phyloP scores from a whole-genome alignment of 2,329 filamentous ascomycete genomes.

The Waltergamsia citrina region DNA sequence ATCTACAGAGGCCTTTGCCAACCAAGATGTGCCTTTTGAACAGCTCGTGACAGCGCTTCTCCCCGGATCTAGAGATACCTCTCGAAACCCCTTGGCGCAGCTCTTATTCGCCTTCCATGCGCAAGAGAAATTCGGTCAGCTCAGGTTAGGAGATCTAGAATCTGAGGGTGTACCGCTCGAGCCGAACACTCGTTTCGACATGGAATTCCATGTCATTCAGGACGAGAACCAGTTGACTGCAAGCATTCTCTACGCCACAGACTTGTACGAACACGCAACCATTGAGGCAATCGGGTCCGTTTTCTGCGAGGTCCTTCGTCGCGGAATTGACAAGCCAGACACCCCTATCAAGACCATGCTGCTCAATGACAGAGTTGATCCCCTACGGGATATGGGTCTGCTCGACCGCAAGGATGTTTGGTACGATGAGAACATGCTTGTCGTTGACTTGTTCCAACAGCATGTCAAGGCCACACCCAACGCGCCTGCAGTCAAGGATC shows the following conservation, averaged over 20 bases:
- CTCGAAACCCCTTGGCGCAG: constrained; percentile 10
- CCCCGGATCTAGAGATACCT: constrained; percentile 6
- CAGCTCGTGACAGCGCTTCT: constrained; percentile 5
- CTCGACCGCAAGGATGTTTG: constrained; percentile 6
- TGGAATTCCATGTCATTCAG: constrained; percentile 15
- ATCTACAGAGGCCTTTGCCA: constrained; percentile 6
- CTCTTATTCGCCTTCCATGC: constrained; percentile 11
- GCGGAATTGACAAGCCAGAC: constrained; percentile 5
- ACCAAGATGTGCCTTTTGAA: constrained; percentile 15
- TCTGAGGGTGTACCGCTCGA: constrained; percentile 4
- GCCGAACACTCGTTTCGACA: constrained; percentile 10
- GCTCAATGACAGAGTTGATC: no score
- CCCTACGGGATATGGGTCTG: constrained; percentile 7
- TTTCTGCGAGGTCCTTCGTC: constrained; percentile 7
- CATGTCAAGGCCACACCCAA: constrained; percentile 8
- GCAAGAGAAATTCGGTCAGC: constrained; percentile 9
- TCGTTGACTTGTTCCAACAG: constrained; percentile 13
- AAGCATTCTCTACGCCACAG: constrained; percentile 9
- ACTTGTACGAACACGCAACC: constrained; percentile 11
- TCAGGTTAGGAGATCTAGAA: constrained; percentile 9
- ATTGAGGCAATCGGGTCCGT: constrained; percentile 11
- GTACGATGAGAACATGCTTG: constrained; percentile 10
- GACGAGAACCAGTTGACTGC: constrained; percentile 7
- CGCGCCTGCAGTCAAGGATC: constrained; percentile 11
- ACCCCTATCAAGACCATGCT: no score